Conservation (phyloP, 495 filamentous ascomycete species). For the Rhypophila decipiens region DNA sequence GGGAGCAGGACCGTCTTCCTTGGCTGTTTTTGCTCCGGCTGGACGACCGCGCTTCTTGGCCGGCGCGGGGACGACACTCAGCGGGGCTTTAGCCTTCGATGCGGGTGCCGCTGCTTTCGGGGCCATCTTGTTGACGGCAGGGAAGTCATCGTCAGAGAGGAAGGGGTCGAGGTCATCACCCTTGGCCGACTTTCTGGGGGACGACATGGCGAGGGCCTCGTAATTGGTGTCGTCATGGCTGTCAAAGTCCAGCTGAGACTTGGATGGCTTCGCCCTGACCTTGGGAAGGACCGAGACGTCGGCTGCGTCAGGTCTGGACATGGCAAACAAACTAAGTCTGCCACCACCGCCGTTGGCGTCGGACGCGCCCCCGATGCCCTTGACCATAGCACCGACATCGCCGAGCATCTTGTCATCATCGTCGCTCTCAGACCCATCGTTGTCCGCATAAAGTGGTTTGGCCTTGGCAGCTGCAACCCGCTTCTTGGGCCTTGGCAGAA, state of each 20-base stretch:
- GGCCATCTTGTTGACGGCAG: constrained; percentile 33
- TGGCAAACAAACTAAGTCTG: constrained; percentile 63
- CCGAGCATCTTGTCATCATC: constrained; percentile 66
- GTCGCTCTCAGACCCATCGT: constrained; percentile 36
- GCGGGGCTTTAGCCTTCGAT: constrained; percentile 30
- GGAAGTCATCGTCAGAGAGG: constrained; percentile 48
- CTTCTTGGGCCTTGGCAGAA: constrained; percentile 25
- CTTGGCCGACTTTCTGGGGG: constrained; percentile 47
- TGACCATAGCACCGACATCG: constrained; percentile 84
- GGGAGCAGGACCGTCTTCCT: constrained; percentile 28
- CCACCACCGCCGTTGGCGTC: constrained; percentile 35
- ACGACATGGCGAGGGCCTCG: constrained; percentile 63
- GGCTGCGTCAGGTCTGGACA: constrained; percentile 57
- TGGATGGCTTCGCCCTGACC: constrained; percentile 45
- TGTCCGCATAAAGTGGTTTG: constrained; percentile 36
- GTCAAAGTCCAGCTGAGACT: constrained; percentile 48
- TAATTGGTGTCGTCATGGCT: constrained; percentile 79
- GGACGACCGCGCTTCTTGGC: constrained; percentile 51
- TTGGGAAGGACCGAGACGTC: constrained; percentile 35
- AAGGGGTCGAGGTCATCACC: constrained; percentile 55
- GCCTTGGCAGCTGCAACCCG: constrained; percentile 33
- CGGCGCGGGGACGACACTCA: constrained; percentile 30
- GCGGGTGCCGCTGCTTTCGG: too few species aligned
- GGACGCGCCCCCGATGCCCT: constrained; percentile 63
- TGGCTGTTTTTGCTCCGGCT: constrained; percentile 26